These are phyloP conservation scores for Xanthoconium stramineum DNA, from an alignment of 768 basidiomycete species.

Conservation along the genomic window DNA sequence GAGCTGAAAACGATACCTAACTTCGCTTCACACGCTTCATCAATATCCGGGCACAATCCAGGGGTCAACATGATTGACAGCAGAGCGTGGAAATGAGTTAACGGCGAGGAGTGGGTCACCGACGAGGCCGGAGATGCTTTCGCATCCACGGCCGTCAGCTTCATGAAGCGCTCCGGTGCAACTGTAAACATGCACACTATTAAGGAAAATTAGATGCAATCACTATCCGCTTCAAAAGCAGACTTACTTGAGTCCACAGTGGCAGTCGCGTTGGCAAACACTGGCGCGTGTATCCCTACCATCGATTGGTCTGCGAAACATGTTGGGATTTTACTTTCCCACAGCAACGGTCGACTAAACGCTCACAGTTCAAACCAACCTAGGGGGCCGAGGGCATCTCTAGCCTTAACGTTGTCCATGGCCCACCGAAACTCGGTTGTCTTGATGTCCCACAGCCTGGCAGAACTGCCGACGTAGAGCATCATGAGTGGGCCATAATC, in stretches of 20 bases:
- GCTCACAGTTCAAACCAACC: conserved; percentile 74
- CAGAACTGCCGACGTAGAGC: conserved; percentile 70
- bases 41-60: conserved; percentile 67
- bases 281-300: conserved; percentile 25
- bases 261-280: conserved; percentile 14
- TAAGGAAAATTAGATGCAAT: conserved; percentile 21
- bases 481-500: conserved; percentile 62
- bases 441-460: conserved; percentile 83
- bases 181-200: conserved; percentile 50
- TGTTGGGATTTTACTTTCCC: not conserved
- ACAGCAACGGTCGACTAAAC: not conserved
- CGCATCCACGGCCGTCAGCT: conserved; percentile 45
- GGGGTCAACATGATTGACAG: conserved; percentile 66
- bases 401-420: conserved; percentile 70
- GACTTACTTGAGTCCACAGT: conserved; percentile 26
- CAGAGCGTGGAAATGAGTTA: conserved; percentile 55
- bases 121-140: conserved; percentile 48
- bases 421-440: conserved; percentile 85
- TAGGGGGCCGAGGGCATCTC: conserved; percentile 66
- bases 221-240: conserved; percentile 5
- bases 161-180: conserved; percentile 50
- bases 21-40: conserved; percentile 59
- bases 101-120: conserved; percentile 36
- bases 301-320: conserved; percentile 23
- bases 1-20: conserved; percentile 46